These are phyloP conservation scores for Hypoxylon intermedium DNA, from an alignment of 495 filamentous ascomycete genomes.

Conservation along the genomic window DNA sequence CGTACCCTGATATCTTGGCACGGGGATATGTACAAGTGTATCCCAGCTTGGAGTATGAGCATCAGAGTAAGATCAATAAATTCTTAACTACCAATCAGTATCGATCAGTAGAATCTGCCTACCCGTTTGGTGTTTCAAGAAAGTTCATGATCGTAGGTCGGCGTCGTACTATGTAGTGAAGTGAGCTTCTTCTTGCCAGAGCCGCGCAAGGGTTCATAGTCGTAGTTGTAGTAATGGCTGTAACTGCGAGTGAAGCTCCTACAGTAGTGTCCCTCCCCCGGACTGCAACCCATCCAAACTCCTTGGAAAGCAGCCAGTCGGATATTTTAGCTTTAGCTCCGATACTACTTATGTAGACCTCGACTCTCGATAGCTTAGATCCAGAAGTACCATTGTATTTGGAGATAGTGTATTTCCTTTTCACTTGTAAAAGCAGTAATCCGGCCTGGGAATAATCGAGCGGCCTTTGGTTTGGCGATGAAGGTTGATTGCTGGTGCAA, in stretches of 20 bases:
- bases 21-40: conserved; percentile 24
- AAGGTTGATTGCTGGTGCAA: no score
- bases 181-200: conserved; percentile 12
- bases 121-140: conserved; percentile 3
- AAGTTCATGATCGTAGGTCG: conserved; percentile 11
- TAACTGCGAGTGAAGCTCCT: conserved; percentile 18
- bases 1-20: conserved; percentile 37
- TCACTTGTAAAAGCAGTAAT: no score
- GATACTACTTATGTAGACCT: conserved; percentile 8
- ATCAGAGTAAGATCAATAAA: conserved; percentile 6
- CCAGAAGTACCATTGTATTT: neutral
- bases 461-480: neutral
- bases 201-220: conserved; percentile 14
- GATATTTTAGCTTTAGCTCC: conserved; percentile 21
- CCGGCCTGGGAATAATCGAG: neutral
- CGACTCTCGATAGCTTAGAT: neutral
- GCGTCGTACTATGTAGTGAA: conserved; percentile 11
- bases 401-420: neutral
- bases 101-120: conserved; percentile 21
- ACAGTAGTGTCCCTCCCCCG: conserved; percentile 12
- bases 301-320: conserved; percentile 33
- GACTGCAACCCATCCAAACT: neutral
- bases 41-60: conserved; percentile 25
- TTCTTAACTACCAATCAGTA: conserved; percentile 32
- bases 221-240: conserved; percentile 15